phyloP scores from a whole-genome alignment of 306 rosid genomes.

The Cicer arietinum region DNA sequence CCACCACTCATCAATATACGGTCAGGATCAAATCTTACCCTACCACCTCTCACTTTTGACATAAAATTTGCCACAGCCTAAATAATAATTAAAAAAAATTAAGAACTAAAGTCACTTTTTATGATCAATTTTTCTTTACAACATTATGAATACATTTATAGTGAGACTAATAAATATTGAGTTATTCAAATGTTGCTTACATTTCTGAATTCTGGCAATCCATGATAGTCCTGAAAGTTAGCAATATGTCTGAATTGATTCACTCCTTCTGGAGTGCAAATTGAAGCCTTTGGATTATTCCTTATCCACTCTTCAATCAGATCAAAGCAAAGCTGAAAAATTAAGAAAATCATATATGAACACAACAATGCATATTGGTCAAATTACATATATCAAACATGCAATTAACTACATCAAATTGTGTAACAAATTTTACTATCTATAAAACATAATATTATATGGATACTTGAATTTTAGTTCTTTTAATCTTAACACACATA shows the following conservation, averaged over 20 bases:
- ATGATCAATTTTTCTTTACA: neutral
- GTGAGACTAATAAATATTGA: too few relatives aligned
- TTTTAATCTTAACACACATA: too few relatives aligned
- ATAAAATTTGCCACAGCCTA: constrained; percentile 87
- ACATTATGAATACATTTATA: neutral
- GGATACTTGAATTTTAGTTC: too few relatives aligned
- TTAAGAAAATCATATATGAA: neutral
- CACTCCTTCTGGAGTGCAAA: constrained; percentile 81
- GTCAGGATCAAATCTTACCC: constrained; percentile 74
- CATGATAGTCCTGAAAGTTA: constrained; percentile 88
- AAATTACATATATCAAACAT: neutral
- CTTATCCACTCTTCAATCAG: constrained; percentile 68
- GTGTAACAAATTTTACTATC: neutral
- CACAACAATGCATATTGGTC: neutral
- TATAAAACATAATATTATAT: neutral
- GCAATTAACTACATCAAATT: neutral
- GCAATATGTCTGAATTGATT: constrained; percentile 63
- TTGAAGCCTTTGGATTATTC: constrained; percentile 74
- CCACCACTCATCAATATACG: constrained; percentile 94
- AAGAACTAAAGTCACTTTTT: neutral
- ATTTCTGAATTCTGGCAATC: constrained; percentile 78
- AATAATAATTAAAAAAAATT: neutral
- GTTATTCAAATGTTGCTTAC: constrained; percentile 46
- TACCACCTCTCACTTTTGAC: constrained; percentile 83
- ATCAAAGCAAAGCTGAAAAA: constrained; percentile 67